These are phyloP conservation scores for Neocucurbitaria cava DNA, from an alignment of 2,329 filamentous ascomycete species.

Conservation along the genomic window DNA sequence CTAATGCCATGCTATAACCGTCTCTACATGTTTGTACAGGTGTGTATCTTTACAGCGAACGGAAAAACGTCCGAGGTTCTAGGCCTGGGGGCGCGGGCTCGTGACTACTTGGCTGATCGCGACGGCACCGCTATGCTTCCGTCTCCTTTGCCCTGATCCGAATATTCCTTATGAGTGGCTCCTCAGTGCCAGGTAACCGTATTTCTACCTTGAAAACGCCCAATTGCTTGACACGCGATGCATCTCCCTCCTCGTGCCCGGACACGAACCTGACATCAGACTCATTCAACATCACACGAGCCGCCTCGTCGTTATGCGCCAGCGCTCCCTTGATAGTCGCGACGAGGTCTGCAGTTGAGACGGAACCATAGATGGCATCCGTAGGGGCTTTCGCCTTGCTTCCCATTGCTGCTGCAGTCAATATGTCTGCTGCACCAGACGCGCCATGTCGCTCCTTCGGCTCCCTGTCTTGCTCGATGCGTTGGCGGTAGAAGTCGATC, in stretches of 20 bases:
- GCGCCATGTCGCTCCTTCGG: constrained; percentile 40
- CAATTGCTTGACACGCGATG: constrained; percentile 59
- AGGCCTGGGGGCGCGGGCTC: constrained; percentile 3
- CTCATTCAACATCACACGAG: constrained; percentile 57
- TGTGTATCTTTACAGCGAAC: constrained; percentile 33
- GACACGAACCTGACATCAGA: constrained; percentile 60
- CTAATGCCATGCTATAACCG: constrained; percentile 20
- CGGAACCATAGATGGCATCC: constrained; percentile 60
- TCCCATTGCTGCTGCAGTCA: constrained; percentile 43
- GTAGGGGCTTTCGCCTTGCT: constrained; percentile 33
- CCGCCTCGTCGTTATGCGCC: constrained; percentile 60
- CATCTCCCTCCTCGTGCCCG: constrained; percentile 43
- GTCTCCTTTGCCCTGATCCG: constrained; percentile 41
- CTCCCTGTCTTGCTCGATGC: constrained; percentile 49
- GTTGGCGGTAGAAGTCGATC: constrained; percentile 57
- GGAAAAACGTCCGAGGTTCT: constrained; percentile 23
- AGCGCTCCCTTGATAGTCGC: constrained; percentile 57
- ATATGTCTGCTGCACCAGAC: constrained; percentile 44
- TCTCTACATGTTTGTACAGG: constrained; percentile 34
- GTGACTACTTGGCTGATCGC: constrained; percentile 3
- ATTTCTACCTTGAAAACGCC: constrained; percentile 62
- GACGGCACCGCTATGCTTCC: constrained; percentile 17
- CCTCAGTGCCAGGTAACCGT: constrained; percentile 55
- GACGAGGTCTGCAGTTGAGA: constrained; percentile 61
- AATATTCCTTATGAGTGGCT: constrained; percentile 40